Conservation (phyloP, 257 asterid genomes). For the Solanum infundibuliforme region DNA sequence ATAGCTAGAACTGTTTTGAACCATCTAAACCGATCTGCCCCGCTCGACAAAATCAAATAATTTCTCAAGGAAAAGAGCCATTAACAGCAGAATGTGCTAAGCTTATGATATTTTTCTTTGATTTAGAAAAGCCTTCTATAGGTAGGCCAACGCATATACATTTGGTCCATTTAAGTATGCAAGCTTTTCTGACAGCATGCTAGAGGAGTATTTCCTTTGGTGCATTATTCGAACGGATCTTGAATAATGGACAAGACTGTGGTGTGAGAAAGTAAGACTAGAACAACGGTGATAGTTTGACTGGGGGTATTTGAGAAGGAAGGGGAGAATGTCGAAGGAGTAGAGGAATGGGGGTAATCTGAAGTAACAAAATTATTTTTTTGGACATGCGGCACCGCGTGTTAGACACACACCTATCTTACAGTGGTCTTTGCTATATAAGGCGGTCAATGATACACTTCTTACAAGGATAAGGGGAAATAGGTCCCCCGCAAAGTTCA, state of each 20-base stretch:
- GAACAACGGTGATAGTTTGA: background rate
- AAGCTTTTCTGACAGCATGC: background rate
- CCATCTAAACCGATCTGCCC: background rate
- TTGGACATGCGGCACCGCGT: background rate
- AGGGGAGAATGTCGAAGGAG: background rate
- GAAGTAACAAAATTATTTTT: background rate
- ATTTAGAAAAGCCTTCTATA: background rate
- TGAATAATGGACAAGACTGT: background rate
- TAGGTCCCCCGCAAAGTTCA: background rate
- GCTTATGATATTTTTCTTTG: background rate
- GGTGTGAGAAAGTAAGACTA: background rate
- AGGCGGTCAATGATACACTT: background rate
- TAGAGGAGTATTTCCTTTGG: background rate
- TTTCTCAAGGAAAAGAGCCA: background rate
- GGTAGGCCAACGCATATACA: background rate
- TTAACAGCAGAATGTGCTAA: background rate
- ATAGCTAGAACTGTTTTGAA: background rate
- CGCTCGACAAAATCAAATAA: background rate
- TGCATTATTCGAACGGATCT: background rate
- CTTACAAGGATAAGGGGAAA: background rate
- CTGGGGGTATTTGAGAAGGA: background rate
- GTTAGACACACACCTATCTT: background rate
- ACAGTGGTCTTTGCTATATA: background rate
- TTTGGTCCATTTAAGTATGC: background rate
- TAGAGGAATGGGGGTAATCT: background rate